Conservation (phyloP, 208 protist species). For the Trypanosoma cruzi region DNA sequence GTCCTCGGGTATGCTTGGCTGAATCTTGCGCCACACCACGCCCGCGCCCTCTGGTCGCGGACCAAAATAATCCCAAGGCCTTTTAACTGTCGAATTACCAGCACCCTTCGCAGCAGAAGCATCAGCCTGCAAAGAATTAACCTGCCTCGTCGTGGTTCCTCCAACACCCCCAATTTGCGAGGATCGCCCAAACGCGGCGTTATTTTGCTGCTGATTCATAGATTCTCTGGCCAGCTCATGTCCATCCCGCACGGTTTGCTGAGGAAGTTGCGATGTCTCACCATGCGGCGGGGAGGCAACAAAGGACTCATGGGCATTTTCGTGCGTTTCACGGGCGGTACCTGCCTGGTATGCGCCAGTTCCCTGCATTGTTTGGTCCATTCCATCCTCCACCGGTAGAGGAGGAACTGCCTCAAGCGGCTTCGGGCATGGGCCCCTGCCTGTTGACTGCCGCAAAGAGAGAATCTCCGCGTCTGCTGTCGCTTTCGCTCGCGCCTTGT, state of each 20-base stretch:
- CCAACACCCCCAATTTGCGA: conserved; percentile 25
- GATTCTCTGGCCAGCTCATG: conserved; percentile 68
- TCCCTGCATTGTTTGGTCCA: conserved; percentile 11
- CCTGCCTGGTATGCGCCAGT: conserved; percentile 4
- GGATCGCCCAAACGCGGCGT: conserved; percentile 36
- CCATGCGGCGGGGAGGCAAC: conserved; percentile 72
- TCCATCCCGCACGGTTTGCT: conserved; percentile 73
- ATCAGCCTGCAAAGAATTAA: not conserved
- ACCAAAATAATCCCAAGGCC: conserved; percentile 11
- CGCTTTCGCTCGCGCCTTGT: conserved; percentile 77
- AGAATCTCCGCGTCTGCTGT: conserved; percentile 64
- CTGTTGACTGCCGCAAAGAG: conserved; percentile 31
- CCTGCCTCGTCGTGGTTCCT: not conserved
- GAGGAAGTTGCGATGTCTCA: conserved; percentile 71
- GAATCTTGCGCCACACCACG: conserved; percentile 65
- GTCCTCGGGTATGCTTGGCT: conserved; percentile 12
- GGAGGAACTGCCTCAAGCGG: conserved; percentile 35
- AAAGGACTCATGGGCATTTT: conserved; percentile 63
- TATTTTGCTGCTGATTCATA: conserved; percentile 51
- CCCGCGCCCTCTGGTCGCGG: conserved; percentile 72
- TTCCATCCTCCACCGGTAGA: not conserved
- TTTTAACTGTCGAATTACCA: not conserved
- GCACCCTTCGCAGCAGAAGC: not conserved
- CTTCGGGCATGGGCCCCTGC: conserved; percentile 39
- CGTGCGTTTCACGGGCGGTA: conserved; percentile 67